Evolutionary conservation across 23 red algal genomes (phyloP).

Genomic region (Rhodosorus marinus): DNA sequence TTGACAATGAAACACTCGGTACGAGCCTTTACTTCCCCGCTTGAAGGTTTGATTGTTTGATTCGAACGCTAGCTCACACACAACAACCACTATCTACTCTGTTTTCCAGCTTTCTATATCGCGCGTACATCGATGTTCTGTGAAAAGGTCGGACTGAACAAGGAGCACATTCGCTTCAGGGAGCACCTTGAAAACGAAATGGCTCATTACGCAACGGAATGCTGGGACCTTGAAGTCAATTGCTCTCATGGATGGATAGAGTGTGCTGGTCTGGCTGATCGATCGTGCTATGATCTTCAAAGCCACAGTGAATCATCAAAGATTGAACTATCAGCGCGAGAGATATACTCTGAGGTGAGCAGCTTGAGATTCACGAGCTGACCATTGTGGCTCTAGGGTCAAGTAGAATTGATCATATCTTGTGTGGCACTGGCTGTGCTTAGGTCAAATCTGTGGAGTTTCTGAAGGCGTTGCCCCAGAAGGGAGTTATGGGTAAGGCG

Average conservation of each 20-base stretch:
- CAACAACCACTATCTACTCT: no score
- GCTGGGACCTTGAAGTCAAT: slow-evolving; percentile 98
- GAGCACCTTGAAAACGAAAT: slow-evolving; percentile 96
- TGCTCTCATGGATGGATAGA: slow-evolving; percentile 81
- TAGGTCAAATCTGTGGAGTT: slow-evolving; percentile 9
- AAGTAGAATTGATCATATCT: no score
- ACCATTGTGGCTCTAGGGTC: no score
- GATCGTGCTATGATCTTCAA: slow-evolving; percentile 61
- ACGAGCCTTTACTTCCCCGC: no score
- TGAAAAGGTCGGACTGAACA: slow-evolving; percentile 51
- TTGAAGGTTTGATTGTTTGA: no score
- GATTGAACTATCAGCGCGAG: slow-evolving; percentile 47
- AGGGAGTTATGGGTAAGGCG: slow-evolving; percentile 48
- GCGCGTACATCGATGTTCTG: slow-evolving; percentile 54
- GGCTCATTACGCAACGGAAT: slow-evolving; percentile 96
- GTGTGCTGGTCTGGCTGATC: slow-evolving; percentile 93
- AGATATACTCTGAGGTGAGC: slow-evolving; percentile 42
- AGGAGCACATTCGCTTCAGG: slow-evolving; percentile 74
- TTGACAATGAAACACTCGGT: slow-evolving; percentile 91
- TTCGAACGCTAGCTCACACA: no score
- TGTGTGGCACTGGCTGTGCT: no score
- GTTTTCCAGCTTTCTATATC: slow-evolving; percentile 97
- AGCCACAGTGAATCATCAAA: slow-evolving; percentile 49
- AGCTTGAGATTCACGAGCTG: no score
- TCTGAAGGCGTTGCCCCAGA: slow-evolving; percentile 37